Base-by-base conservation (phyloP, 2,329 filamentous ascomycete species). In the Sordariomycetes sp. region DNA sequence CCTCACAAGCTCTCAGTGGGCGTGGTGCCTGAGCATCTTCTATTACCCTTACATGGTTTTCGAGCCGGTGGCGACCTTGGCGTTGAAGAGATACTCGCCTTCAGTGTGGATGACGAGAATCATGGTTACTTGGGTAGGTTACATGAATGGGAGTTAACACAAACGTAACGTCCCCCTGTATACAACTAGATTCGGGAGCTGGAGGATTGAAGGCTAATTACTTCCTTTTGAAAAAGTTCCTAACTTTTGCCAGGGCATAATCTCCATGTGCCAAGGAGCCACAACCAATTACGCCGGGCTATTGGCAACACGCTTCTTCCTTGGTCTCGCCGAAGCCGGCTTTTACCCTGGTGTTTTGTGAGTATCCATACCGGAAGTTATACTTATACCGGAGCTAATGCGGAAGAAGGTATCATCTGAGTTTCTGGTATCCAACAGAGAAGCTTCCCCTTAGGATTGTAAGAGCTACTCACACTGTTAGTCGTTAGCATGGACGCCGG, bases 401-500 rank as follows among this genome's bases (percentile, higher is more conserved):
- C 8, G 3, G 1, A 13, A 2, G 4, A 17, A 55, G 54, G 6
- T 65, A 65, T 45, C 64, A 65, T 52, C 32, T 66, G 15, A 65
- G 63, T 62, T 59, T 69, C 58, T 69, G 68, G 68, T 70, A 68
- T 58, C 66, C 67, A 0, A 64, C 67, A 4, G 62, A 68, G 1
- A 64, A 62, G 50, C 63, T 68, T 8, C 60, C 68, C 2, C 62
- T 70, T 1, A 61, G 68, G 6, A 69, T 70, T 22, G 64, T 63
- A 34, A 42, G 62, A 42, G 1, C 13, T 42, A 0, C 7, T 34
- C 20, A 12, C 20, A 22, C 1, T 8, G 13, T 56, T 36, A 13
- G 6, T 13, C 28, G 13, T 2, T 7, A 17, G 17, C 15, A 20
- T 10, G n/a, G 51, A 36, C 52, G n/a, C 53, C 13, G 36, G 13